Conservation (phyloP, 106 monocot species). For the Phalaenopsis equestris region DNA sequence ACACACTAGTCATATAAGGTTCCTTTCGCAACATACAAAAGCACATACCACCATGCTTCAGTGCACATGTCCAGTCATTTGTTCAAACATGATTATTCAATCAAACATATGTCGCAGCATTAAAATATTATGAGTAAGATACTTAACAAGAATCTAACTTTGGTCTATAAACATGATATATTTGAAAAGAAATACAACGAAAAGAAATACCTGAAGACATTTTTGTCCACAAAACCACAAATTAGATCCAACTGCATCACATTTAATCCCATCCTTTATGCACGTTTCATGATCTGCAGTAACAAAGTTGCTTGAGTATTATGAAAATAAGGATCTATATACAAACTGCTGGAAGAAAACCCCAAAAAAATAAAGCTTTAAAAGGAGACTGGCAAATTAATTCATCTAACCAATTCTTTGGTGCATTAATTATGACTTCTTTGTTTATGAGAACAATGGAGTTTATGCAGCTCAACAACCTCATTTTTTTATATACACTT, state of each 20-base stretch:
- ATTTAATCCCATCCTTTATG: constrained; percentile 22
- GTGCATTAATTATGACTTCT: neutral
- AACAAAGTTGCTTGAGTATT: neutral
- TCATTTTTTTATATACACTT: too few species aligned
- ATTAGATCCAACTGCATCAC: constrained; percentile 16
- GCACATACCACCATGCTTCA: too few species aligned
- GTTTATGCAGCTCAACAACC: too few species aligned
- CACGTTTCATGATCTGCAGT: constrained; percentile 63
- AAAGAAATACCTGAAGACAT: constrained; percentile 56
- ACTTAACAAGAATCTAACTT: neutral
- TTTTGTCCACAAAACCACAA: constrained; percentile 67
- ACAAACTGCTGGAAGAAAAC: neutral
- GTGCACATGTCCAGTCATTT: too few species aligned
- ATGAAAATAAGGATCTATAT: neutral
- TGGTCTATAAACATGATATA: neutral
- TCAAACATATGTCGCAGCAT: neutral
- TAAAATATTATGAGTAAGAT: neutral
- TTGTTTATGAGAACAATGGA: too few species aligned
- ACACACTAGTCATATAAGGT: neutral
- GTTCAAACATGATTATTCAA: neutral
- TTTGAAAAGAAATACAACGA: neutral
- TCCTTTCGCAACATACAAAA: neutral
- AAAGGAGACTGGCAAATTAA: neutral
- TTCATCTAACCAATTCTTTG: neutral
- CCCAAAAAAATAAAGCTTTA: neutral